These are phyloP conservation scores for Rhizoclosmatium globosum DNA, from an alignment of 192 early-diverging fungal genomes.

Conservation along the genomic window DNA sequence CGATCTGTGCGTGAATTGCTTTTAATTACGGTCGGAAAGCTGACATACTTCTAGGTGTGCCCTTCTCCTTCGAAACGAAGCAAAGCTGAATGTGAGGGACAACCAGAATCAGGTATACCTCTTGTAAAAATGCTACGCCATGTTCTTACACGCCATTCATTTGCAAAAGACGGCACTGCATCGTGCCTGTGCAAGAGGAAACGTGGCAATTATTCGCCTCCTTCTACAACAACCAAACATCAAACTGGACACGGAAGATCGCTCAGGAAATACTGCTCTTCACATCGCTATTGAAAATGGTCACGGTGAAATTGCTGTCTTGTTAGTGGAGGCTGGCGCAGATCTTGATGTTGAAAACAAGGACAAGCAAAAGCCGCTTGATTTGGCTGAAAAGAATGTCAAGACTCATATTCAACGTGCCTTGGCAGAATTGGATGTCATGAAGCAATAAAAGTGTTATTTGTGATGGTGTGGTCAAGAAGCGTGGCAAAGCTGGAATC, in stretches of 20 bases:
- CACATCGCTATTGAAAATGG: conserved; percentile 34
- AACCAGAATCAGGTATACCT: conserved; percentile 35
- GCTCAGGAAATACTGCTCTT: conserved; percentile 10
- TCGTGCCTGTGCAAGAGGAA: conserved; percentile 43
- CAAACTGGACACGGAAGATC: conserved; percentile 29
- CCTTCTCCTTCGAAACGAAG: conserved; percentile 36
- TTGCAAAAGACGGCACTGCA: conserved; percentile 44
- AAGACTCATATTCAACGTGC: conserved; percentile 9
- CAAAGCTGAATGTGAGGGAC: conserved; percentile 37
- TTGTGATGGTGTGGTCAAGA: no score
- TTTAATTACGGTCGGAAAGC: not conserved
- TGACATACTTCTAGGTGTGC: conserved; percentile 14
- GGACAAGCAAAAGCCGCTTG: conserved; percentile 43
- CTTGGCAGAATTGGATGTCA: not conserved
- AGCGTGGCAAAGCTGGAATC: no score
- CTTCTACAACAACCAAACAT: conserved; percentile 33
- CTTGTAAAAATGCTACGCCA: not conserved
- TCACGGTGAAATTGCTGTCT: conserved; percentile 30
- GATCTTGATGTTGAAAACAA: conserved; percentile 42
- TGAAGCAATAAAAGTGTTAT: no score
- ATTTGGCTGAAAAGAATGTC: conserved; percentile 38
- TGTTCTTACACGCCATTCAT: not conserved
- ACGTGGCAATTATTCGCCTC: conserved; percentile 28
- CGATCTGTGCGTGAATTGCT: conserved; percentile 30
- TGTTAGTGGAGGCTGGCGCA: conserved; percentile 21